Evolutionary conservation across 495 filamentous ascomycete genomes (phyloP).

Genomic region (Penicillium silybi): DNA sequence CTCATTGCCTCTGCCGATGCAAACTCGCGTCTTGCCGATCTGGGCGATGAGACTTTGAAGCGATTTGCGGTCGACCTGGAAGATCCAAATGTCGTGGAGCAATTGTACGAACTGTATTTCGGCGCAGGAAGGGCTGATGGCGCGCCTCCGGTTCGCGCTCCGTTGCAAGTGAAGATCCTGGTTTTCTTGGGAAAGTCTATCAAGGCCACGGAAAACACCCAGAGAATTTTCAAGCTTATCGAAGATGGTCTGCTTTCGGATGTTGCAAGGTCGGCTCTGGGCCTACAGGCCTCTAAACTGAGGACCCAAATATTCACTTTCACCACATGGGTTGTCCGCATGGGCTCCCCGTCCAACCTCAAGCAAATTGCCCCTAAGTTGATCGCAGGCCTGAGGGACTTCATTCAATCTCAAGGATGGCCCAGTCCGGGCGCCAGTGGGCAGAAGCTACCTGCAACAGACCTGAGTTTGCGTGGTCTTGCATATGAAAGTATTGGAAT

Average conservation of each 20-base stretch:
- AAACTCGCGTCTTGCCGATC: constrained; percentile 73
- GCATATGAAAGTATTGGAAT: constrained; percentile 85
- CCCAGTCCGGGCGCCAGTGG: constrained; percentile 54
- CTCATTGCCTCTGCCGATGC: constrained; percentile 76
- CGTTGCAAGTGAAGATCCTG: constrained; percentile 74
- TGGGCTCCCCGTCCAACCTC: constrained; percentile 57
- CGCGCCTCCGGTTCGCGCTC: constrained; percentile 54
- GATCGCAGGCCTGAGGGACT: constrained; percentile 67
- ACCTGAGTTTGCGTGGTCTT: constrained; percentile 63
- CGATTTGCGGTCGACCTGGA: constrained; percentile 65
- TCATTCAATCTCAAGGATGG: constrained; percentile 80
- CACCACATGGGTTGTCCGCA: constrained; percentile 80
- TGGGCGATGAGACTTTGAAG: constrained; percentile 83
- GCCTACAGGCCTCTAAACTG: constrained; percentile 69
- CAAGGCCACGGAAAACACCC: constrained; percentile 58
- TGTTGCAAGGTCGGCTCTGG: constrained; percentile 47
- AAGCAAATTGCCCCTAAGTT: constrained; percentile 63
- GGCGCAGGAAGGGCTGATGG: constrained; percentile 40
- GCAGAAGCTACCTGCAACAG: constrained; percentile 48
- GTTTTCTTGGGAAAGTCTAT: constrained; percentile 72
- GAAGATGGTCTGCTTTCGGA: constrained; percentile 56
- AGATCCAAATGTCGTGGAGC: constrained; percentile 54
- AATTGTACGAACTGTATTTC: constrained; percentile 68
- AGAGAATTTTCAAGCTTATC: constrained; percentile 63
- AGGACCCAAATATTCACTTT: constrained; percentile 83